Percentiles rank a stretch among this genome's conserved stretches.
These are phyloP conservation scores for Fusarium nisikadoi DNA, from an alignment of 2,329 filamentous ascomycete species.

Conservation along the genomic window DNA sequence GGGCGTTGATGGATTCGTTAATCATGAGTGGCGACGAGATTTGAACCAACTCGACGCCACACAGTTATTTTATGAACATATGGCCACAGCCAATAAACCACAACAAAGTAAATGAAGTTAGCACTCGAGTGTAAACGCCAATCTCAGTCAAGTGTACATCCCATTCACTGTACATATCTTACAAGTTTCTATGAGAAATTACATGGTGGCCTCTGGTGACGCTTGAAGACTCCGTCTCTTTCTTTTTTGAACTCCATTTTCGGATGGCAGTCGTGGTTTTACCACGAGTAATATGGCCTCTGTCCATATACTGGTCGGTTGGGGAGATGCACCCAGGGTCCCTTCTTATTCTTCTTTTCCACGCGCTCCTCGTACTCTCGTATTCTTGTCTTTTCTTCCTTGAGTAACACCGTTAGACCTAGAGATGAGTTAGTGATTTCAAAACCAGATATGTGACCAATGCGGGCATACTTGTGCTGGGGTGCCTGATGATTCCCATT, in stretches of 20 bases:
- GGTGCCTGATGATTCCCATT: conserved; percentile 74
- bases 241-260: not conserved
- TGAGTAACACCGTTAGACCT: conserved; percentile 84
- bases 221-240: conserved; percentile 9
- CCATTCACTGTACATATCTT: conserved; percentile 52
- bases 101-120: not conserved
- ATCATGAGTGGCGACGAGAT: not conserved
- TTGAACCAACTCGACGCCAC: not conserved
- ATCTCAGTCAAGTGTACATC: conserved; percentile 41
- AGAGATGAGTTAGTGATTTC: conserved; percentile 33
- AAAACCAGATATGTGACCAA: not conserved
- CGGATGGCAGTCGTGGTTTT: conserved; percentile 44
- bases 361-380: conserved; percentile 81
- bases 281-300: conserved; percentile 94
- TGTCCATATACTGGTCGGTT: conserved; percentile 86
- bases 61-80: conserved; percentile 6
- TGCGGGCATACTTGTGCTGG: conserved; percentile 75
- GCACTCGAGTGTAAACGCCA: not conserved
- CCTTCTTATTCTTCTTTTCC: conserved; percentile 77
- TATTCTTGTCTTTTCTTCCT: conserved; percentile 92
- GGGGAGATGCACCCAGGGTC: conserved; percentile 88
- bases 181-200: conserved; percentile 44
- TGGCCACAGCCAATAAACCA: not conserved
- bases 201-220: conserved; percentile 18
- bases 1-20: not conserved